Evolutionary conservation across 208 protist genomes (phyloP), one percentile per base, ranked within the genome.

Genomic region (Trypanosoma congolense): DNA sequence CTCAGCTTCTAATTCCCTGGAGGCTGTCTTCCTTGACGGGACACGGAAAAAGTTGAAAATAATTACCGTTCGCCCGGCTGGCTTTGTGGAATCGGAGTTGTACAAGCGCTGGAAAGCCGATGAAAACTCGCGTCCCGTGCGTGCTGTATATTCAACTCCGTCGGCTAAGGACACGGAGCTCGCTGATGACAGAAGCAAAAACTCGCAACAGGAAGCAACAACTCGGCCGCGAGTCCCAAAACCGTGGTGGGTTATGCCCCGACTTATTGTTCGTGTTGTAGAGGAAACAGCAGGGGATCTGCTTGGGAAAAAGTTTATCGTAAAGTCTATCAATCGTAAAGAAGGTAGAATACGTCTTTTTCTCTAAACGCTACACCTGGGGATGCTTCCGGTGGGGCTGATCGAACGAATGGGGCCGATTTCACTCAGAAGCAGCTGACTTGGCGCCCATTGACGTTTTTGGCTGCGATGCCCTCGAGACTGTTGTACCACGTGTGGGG

Each of bases 241-340:
- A 2, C 40, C 35, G 31, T 93, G 87, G 87, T 93, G 87, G 83
- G 80, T 93, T 31, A 47, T 76, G 26, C 82, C 80, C 22, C 68
- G 71, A 19, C 60, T 93, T 24, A 42, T 87, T 25, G 87, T 93
- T 30, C 87, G 87, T 8, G 54, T 93, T 24, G 62, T 84, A 5
- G 70, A 80, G 18, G 75, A 83, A 42, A 56, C 31, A 0, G 81
- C 75, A 3, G 73, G 73, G 1, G 44, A 64, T 31, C 75, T 79
- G 61, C 77, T 71, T 56, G 82, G 87, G 14, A 70, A 78, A 28
- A 89, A 89, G 64, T 82, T 73, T 53, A 73, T 80, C 19, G 87
- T 93, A 9, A 55, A 58, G 25, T 47, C 61, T 0, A 68, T 90
- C 3, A 28, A 61, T 1, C 74, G 78, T 28, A 72, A 70, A 26